These are phyloP conservation scores for Pyrenophora tritici-repentis DNA, from an alignment of 2,329 filamentous ascomycete genomes.

Conservation along the genomic window DNA sequence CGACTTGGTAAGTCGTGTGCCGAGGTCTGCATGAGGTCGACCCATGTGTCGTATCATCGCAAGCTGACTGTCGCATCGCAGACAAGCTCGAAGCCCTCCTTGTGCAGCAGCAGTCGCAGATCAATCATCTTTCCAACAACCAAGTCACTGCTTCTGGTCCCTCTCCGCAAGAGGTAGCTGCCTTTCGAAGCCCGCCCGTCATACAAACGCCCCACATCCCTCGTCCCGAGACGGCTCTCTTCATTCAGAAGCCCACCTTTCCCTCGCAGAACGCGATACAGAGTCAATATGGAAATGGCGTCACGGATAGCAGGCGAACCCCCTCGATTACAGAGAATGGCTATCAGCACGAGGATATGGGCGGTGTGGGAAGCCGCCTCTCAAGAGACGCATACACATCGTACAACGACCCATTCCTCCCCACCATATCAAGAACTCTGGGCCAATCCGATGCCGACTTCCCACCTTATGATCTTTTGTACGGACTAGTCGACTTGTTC, in stretches of 20 bases:
- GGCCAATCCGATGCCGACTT: conserved; percentile 52
- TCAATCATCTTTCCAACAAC: conserved; percentile 50
- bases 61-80: conserved; percentile 22
- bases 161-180: conserved; percentile 39
- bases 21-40: conserved; percentile 7
- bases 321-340: conserved; percentile 34
- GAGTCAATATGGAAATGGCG: conserved; percentile 44
- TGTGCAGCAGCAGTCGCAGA: conserved; percentile 52
- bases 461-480: conserved; percentile 64
- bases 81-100: conserved; percentile 55
- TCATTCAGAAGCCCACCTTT: conserved; percentile 53
- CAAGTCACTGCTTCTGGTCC: conserved; percentile 29
- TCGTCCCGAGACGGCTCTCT: conserved; percentile 53
- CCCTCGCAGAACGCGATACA: conserved; percentile 39
- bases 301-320: conserved; percentile 40
- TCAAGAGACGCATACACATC: conserved; percentile 37
- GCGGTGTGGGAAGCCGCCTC: conserved; percentile 26
- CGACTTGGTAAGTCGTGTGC: conserved; percentile 55
- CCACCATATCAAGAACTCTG: conserved; percentile 34
- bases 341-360: conserved; percentile 37
- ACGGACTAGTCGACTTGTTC: conserved; percentile 64
- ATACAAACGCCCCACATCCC: conserved; percentile 50
- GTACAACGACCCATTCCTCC: conserved; percentile 39
- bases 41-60: neutral
- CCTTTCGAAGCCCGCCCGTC: conserved; percentile 44